Evolutionary conservation across 1,284 basidiomycete species (phyloP).

Genomic region (Pulchroboletus neoregius): DNA sequence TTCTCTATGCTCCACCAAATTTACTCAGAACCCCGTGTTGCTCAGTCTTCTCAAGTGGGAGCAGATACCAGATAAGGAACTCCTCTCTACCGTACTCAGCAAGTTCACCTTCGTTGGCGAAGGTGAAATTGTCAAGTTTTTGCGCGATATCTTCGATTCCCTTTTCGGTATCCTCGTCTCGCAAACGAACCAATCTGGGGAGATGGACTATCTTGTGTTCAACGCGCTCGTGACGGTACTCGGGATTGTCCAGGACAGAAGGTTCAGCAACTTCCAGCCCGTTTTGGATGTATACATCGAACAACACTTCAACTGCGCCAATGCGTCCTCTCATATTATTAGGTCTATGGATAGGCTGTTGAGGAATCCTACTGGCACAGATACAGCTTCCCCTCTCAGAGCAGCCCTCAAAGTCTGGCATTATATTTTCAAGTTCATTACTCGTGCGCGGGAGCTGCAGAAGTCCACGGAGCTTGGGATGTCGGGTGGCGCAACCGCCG

Average conservation of each 20-base stretch:
- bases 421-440: conserved; percentile 93
- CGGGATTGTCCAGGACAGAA: conserved; percentile 86
- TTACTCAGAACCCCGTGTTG: conserved; percentile 89
- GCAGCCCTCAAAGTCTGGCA: conserved; percentile 96
- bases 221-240: conserved; percentile 88
- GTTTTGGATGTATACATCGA: conserved; percentile 94
- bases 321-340: conserved; percentile 78
- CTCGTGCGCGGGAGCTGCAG: conserved; percentile 84
- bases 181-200: conserved; percentile 65
- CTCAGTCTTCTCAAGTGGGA: conserved; percentile 87
- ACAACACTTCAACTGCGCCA: conserved; percentile 78
- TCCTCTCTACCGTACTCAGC: conserved; percentile 70
- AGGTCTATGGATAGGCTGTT: conserved; percentile 85
- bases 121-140: conserved; percentile 92
- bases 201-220: conserved; percentile 87
- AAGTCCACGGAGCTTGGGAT: conserved; percentile 75
- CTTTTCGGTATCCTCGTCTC: conserved; percentile 89
- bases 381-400: conserved; percentile 76
- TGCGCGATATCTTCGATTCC: conserved; percentile 89
- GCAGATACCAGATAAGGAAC: conserved; percentile 57
- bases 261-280: conserved; percentile 94
- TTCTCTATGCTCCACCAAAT: conserved; percentile 88
- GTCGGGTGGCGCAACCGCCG: conserved; percentile 74
- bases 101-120: conserved; percentile 92
- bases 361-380: conserved; percentile 66